Conservation (phyloP, 1,139 yeast genomes). For the Saccharomyces hybrid region DNA sequence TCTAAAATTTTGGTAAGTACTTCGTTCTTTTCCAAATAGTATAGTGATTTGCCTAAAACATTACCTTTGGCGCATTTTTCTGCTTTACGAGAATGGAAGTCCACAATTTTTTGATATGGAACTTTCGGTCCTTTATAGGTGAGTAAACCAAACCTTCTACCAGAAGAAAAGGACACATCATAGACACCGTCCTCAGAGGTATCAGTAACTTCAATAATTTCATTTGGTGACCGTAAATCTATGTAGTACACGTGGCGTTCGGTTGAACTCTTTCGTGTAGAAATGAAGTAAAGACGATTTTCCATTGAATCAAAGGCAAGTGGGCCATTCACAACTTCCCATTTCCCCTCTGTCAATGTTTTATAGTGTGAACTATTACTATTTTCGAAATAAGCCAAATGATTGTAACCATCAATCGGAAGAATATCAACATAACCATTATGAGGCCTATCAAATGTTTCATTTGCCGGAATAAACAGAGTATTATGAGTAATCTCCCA, state of each 20-base stretch:
- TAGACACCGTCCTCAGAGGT: constrained; percentile 57
- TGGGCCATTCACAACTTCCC: constrained; percentile 66
- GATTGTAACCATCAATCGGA: constrained; percentile 57
- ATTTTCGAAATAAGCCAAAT: constrained; percentile 62
- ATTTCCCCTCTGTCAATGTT: constrained; percentile 52
- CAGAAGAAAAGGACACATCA: constrained; percentile 59
- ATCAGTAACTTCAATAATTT: constrained; percentile 46
- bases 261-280: constrained; percentile 53
- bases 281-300: constrained; percentile 56
- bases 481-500: constrained; percentile 80
- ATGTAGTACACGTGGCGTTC: constrained; percentile 58
- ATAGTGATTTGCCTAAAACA: constrained; percentile 27
- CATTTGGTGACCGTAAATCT: constrained; percentile 36
- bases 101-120: constrained; percentile 60
- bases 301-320: constrained; percentile 50
- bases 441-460: constrained; percentile 32
- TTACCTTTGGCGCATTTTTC: constrained; percentile 20
- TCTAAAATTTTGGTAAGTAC: constrained; percentile 36
- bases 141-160: constrained; percentile 53
- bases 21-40: constrained; percentile 44
- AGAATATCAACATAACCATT: constrained; percentile 73
- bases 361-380: constrained; percentile 43
- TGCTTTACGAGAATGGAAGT: constrained; percentile 33
- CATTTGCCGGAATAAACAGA: constrained; percentile 57
- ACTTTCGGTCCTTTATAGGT: constrained; percentile 58